Evolutionary conservation across 1,284 basidiomycete genomes (phyloP).

Genomic region (Cutaneotrichosporon cyanovorans): DNA sequence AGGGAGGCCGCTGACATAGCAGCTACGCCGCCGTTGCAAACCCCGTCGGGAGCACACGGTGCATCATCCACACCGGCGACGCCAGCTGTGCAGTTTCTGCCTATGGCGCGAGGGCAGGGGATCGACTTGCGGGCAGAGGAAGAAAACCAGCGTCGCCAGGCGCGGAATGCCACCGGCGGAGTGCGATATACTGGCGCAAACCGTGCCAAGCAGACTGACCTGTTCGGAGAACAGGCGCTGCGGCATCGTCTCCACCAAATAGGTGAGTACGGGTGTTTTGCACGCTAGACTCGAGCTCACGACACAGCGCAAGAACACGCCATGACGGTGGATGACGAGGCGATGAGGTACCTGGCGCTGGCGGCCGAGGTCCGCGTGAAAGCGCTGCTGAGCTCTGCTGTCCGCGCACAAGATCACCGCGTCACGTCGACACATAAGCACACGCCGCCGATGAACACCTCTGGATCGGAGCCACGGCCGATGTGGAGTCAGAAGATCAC

Average conservation of each 20-base stretch:
- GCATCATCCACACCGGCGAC: no score
- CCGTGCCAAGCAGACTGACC: constrained; percentile 28
- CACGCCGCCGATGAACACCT: constrained; percentile 19
- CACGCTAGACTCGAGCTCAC: no score
- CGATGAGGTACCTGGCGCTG: constrained; percentile 33
- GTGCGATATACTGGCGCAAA: constrained; percentile 17
- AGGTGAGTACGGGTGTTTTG: constrained; percentile 17
- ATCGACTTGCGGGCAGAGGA: constrained; percentile 36
- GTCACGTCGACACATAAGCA: constrained; percentile 33
- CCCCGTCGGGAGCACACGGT: no score
- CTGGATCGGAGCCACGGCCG: constrained; percentile 7
- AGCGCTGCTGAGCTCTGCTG: constrained; percentile 24
- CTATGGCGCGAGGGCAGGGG: constrained; percentile 17
- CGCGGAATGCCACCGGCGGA: constrained; percentile 14
- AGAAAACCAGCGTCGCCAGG: constrained; percentile 29
- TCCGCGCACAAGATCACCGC: constrained; percentile 38
- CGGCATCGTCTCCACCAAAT: constrained; percentile 18
- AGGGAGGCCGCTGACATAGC: not conserved
- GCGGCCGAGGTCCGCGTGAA: constrained; percentile 37
- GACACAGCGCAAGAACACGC: constrained; percentile 25
- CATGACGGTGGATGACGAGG: constrained; percentile 33
- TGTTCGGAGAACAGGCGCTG: constrained; percentile 29
- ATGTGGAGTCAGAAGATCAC: constrained; percentile 34
- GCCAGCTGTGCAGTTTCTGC: not conserved
- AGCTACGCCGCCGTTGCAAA: not conserved